Conservation (phyloP, 257 asterid genomes). For the Petunia axillaris region DNA sequence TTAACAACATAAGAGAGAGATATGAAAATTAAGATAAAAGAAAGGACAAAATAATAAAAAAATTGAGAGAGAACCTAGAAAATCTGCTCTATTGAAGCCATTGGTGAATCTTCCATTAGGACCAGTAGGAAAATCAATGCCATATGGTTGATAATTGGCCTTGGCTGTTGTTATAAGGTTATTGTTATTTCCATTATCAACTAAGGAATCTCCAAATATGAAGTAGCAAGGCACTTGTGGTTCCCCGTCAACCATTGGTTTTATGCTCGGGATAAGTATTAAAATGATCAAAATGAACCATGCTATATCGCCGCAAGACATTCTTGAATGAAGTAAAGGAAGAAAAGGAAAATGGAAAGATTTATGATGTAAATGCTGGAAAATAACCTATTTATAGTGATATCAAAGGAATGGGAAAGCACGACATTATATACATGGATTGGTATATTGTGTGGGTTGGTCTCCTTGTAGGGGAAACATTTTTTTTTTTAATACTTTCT, state of each 20-base stretch:
- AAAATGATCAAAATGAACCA: neutral
- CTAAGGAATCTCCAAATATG: constrained; percentile 60
- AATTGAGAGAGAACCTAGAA: constrained; percentile 33
- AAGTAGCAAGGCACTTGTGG: constrained; percentile 62
- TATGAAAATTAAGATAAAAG: too few relatives aligned
- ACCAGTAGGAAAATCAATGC: constrained; percentile 52
- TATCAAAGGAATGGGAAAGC: too few relatives aligned
- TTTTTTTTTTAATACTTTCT: too few relatives aligned
- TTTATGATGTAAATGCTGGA: neutral
- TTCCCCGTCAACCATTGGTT: neutral
- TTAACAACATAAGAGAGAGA: too few relatives aligned
- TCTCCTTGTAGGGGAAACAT: too few relatives aligned
- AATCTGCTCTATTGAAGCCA: constrained; percentile 46
- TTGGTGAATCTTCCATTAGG: constrained; percentile 67
- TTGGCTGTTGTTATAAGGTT: constrained; percentile 42
- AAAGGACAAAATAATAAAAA: too few relatives aligned
- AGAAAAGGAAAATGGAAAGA: neutral
- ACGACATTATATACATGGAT: too few relatives aligned
- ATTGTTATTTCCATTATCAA: constrained; percentile 63
- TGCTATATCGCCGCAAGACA: neutral
- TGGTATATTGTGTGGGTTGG: too few relatives aligned
- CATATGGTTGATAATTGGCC: constrained; percentile 57
- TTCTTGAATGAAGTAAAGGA: neutral
- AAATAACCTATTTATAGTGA: neutral
- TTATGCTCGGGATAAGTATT: neutral